Conservation (phyloP, 1,284 basidiomycete species). For the Irpex rosettiformis region DNA sequence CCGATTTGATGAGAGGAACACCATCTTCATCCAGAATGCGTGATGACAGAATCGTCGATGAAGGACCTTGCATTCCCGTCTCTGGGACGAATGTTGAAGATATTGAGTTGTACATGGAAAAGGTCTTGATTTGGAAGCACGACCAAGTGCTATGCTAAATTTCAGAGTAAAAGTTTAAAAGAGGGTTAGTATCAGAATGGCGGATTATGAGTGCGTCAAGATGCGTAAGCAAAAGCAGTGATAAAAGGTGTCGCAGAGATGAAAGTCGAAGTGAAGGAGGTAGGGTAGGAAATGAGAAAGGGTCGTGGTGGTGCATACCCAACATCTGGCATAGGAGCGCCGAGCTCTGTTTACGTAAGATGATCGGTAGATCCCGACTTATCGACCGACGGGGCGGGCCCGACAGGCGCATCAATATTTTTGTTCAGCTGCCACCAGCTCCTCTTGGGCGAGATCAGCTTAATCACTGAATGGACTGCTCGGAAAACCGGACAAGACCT, state of each 20-base stretch:
- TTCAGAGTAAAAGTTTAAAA: neutral
- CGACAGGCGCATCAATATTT: neutral
- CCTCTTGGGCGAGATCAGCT: too few species aligned
- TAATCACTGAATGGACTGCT: too few species aligned
- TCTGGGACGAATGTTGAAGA: neutral
- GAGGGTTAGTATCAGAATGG: neutral
- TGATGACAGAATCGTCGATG: neutral
- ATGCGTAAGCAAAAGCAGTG: neutral
- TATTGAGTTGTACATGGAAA: neutral
- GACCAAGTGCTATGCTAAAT: neutral
- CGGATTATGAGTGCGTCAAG: neutral
- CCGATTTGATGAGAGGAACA: neutral
- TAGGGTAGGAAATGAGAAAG: neutral
- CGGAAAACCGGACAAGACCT: too few species aligned
- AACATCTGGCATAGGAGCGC: neutral
- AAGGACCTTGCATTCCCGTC: neutral
- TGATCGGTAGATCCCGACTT: neutral
- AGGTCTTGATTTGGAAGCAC: neutral
- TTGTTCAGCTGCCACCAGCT: neutral
- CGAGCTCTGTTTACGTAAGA: neutral
- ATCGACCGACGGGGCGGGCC: neutral
- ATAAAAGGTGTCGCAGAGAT: neutral
- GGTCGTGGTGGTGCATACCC: neutral
- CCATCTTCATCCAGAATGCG: neutral
- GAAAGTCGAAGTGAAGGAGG: neutral